Evolutionary conservation across 805 yeast genomes (phyloP), one percentile per base, ranked within the genome.

Genomic region (Pichia rugopelliculosa): DNA sequence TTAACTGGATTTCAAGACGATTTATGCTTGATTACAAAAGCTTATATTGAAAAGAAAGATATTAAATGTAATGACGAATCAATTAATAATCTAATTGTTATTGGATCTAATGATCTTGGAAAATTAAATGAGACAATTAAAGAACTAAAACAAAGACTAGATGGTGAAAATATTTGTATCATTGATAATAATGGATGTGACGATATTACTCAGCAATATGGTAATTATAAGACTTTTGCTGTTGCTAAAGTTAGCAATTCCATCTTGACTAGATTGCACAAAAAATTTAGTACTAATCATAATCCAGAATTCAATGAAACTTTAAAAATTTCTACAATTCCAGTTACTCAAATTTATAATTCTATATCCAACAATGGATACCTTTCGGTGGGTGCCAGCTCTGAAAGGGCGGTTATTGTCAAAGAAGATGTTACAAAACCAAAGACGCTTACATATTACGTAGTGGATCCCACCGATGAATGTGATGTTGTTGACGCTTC

Each of bases 1-100:
- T 39, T 61, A 13, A 36, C 53, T 1, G 24, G 42, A 4, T 41
- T 36, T 13, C 54, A 55, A 17, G 46, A 51, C 15, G 41, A 49
- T 18, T 18, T 58, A 12, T 56, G 57, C 6, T 25, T 59, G 7
- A 50, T 61, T 6, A 55, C 65, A 4, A 55, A 54, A 18, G 36
- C 40, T 15, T 33, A n/a, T 6, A 4, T 41, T 12, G 20, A 44
- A 3, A 38, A 27, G 9, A n/a, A 18, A 5, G 27, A 27, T 12
- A 11, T 42, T 18, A 22, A 39, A 4, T 20, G 12, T 23, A 22
- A 26, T 6, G 36, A 47, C 21, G 22, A 24, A 10, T 33, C 25
- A 5, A 13, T 24, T 7, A 33, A 39, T 8, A 47, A 49, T 24
- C 24, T 60, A 12, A 44, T 54, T 9, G 49, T 57, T 3, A 30